phyloP scores from a whole-genome alignment of 1,284 basidiomycete species.

The Ceratobasidium papillatum region DNA sequence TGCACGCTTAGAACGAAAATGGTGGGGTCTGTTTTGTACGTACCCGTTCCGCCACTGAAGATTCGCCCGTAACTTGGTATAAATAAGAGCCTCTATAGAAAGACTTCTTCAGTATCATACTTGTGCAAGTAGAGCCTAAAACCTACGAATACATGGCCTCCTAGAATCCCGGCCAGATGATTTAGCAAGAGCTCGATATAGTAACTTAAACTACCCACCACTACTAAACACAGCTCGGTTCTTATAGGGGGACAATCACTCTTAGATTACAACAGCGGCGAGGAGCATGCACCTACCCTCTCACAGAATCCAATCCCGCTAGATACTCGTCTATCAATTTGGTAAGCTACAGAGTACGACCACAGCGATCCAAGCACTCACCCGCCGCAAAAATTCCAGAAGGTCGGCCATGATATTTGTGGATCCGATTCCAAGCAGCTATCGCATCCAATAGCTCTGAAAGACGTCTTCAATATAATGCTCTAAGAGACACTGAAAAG shows the following conservation, averaged over 20 bases:
- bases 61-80: constrained; percentile 52
- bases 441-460: constrained; percentile 10
- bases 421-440: constrained; percentile 13
- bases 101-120: too few species aligned
- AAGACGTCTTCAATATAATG: neutral
- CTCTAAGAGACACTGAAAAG: neutral
- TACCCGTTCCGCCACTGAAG: constrained; percentile 10
- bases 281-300: neutral
- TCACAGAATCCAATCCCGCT: constrained; percentile 22
- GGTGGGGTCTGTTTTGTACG: constrained; percentile 53
- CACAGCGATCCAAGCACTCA: neutral
- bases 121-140: neutral
- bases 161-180: neutral
- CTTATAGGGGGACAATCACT: neutral
- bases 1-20: constrained; percentile 50
- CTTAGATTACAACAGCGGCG: neutral
- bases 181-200: neutral
- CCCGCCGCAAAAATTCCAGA: constrained; percentile 16
- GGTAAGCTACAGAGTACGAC: too few species aligned
- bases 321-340: neutral
- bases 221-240: constrained; percentile 15
- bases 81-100: neutral
- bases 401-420: constrained; percentile 12
- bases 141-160: constrained; percentile 30
- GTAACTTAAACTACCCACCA: constrained; percentile 3